Base-by-base conservation (phyloP, 2,329 filamentous ascomycete species). In the Chaetomiaceae sp. region DNA sequence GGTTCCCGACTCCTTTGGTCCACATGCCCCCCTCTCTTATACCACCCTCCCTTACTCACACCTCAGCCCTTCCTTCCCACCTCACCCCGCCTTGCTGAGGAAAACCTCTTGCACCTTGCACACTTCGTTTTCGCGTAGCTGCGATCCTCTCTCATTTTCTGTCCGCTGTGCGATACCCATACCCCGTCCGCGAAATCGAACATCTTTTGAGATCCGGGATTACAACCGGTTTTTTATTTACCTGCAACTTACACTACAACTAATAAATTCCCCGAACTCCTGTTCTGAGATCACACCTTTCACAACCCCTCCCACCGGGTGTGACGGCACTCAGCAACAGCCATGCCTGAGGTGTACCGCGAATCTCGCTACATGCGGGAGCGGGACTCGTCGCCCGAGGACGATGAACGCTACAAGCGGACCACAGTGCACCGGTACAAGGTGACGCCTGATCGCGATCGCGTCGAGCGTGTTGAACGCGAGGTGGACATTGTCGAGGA, bases 341-440 rank as follows among this genome's bases (percentile, higher is more conserved):
- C 49, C 52, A 65, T 65, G 61, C 60, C 63, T 51, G 60, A 63
- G 50, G 63, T 67, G 55, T 67, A 66, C 57, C 63, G 64, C 50
- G 66, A 68, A 56, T 55, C 64, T 59, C 66, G 66, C 52, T 68
- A 67, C 54, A 43, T 55, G 50, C 62, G 61, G 55, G 62, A 62
- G 54, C 63, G 62, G 41, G 63, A 68, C 54, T 58, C 62, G 47
- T 63, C 62, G 39, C 62, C 65, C 23, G 70, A 65, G 13, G 72
- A 74, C 54, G 75, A 77, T 48, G 73, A 77, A 27, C 59, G 61
- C 20, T 73, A 72, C 64, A 69, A 67, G 59, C 69, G 65, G 53
- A 72, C 74, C 5, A 77, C 73, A n/a, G 70, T 78, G 48, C 73
- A 72, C 54, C 72, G 76, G 49, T 79, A 79, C 68, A 78, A 78